Conservation (phyloP, 805 yeast genomes). For the Wickerhamiella australiensis region DNA sequence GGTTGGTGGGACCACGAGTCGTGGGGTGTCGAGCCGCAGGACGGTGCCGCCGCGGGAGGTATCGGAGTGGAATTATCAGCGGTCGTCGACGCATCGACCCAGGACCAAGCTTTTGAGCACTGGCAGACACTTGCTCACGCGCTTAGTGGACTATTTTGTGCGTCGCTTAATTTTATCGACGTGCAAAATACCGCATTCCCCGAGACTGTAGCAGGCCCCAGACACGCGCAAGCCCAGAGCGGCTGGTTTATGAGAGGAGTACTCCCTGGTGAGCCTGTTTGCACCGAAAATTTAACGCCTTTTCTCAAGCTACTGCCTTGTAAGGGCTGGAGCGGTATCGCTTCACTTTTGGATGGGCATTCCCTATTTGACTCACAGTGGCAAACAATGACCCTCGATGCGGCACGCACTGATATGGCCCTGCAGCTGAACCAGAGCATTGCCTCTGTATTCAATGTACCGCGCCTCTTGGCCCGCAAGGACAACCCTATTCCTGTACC, state of each 20-base stretch:
- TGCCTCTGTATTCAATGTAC: constrained; percentile 60
- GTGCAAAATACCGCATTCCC: constrained; percentile 65
- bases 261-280: constrained; percentile 86
- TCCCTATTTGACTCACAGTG: constrained; percentile 75
- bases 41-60: constrained; percentile 73
- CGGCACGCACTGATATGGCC: constrained; percentile 42
- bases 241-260: constrained; percentile 52
- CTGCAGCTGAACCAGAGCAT: constrained; percentile 42
- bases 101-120: constrained; percentile 42
- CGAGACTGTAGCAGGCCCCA: background rate
- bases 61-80: constrained; percentile 95
- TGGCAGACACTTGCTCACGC: constrained; percentile 69
- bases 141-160: constrained; percentile 86
- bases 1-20: constrained; percentile 89
- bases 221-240: constrained; percentile 20
- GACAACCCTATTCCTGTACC: constrained; percentile 73
- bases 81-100: constrained; percentile 49
- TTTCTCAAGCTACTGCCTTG: constrained; percentile 83
- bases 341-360: constrained; percentile 80
- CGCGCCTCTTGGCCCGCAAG: constrained; percentile 50
- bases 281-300: constrained; percentile 95
- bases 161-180: constrained; percentile 82
- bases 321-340: constrained; percentile 78
- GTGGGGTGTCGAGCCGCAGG: constrained; percentile 72
- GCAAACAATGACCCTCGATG: constrained; percentile 87